phyloP scores from a whole-genome alignment of 192 early-diverging fungal genomes.

The Backusella liffmaniae region DNA sequence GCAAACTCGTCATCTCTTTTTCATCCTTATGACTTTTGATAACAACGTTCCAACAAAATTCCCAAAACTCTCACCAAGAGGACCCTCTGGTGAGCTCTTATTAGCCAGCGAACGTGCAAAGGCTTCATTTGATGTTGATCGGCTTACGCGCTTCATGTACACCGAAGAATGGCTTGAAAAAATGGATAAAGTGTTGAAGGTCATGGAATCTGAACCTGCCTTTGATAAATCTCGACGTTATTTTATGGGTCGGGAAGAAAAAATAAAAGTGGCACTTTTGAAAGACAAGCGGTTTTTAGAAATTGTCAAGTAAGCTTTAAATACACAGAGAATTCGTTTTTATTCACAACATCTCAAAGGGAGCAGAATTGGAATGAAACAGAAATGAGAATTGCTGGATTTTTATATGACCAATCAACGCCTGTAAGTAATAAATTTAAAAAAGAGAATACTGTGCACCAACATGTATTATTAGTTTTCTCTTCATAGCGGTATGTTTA shows the following conservation, averaged over 20 bases:
- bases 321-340: neutral
- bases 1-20: neutral
- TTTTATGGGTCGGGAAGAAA: slow-evolving; percentile 70
- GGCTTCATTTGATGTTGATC: slow-evolving; percentile 62
- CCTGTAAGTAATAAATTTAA: slow-evolving; percentile 30
- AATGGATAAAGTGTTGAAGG: slow-evolving; percentile 52
- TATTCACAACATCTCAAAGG: slow-evolving; percentile 13
- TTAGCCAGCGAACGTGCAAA: slow-evolving; percentile 66
- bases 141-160: slow-evolving; percentile 66
- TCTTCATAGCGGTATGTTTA: slow-evolving; percentile 81
- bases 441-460: neutral
- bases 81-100: slow-evolving; percentile 48
- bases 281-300: slow-evolving; percentile 64
- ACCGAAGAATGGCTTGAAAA: slow-evolving; percentile 60
- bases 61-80: slow-evolving; percentile 44
- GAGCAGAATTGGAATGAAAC: slow-evolving; percentile 56
- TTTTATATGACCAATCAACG: slow-evolving; percentile 59
- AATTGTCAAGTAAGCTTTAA: slow-evolving; percentile 46
- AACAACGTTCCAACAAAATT: slow-evolving; percentile 38
- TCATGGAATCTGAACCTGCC: slow-evolving; percentile 67
- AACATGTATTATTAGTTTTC: slow-evolving; percentile 46
- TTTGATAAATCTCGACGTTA: slow-evolving; percentile 71
- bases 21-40: neutral
- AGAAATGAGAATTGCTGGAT: slow-evolving; percentile 46
- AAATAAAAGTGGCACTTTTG: slow-evolving; percentile 54